Base-by-base conservation (phyloP, 73 alveolate genomes). In the Loxodes magnus region DNA sequence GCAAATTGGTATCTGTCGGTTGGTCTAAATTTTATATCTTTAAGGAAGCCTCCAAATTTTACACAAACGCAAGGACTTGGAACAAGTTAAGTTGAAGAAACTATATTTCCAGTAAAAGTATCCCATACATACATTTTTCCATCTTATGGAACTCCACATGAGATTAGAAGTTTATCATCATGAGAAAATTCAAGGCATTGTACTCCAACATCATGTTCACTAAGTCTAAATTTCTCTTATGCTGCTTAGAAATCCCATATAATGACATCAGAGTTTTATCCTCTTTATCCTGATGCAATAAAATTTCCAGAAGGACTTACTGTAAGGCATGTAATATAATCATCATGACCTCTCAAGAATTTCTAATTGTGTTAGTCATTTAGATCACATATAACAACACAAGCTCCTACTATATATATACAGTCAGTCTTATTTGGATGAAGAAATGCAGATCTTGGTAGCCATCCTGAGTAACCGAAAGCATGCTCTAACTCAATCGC, bases 191-290 rank as follows among this genome's bases (percentile, higher is more conserved):
- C 87, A n/a, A 90, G 50, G 28, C 87, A 70, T 19, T 87, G 58
- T 17, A 90, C 92, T 61, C 83, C 98, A 71, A 82, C 64, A 56
- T 90, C 98, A 67, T 90, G 98, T 55, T 90, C 98, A 16, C 93
- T 71, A 57, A 90, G 77, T 36, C 88, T 71, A 54, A 63, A 90
- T 49, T 77, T 44, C 14, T 82, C 74, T 54, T 66, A 67, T 49
- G 77, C 77, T 35, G 67, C 31, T 44, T 68, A 61, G 56, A 64
- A 90, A 73, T 87, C 94, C 98, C 98, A 90, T 25, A 90, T 78
- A 24, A 90, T 65, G 30, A 90, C 89, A 61, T 90, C 98, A 15
- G 96, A 55, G 50, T 90, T 90, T 41, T 90, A 94, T 4, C 98
- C 98, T 30, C 80, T 67, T 59, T 90, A 84, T 10, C 98, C 97